Base-by-base conservation (phyloP, 176 grass and related monocot species). In the Eragrostis nindensis region DNA sequence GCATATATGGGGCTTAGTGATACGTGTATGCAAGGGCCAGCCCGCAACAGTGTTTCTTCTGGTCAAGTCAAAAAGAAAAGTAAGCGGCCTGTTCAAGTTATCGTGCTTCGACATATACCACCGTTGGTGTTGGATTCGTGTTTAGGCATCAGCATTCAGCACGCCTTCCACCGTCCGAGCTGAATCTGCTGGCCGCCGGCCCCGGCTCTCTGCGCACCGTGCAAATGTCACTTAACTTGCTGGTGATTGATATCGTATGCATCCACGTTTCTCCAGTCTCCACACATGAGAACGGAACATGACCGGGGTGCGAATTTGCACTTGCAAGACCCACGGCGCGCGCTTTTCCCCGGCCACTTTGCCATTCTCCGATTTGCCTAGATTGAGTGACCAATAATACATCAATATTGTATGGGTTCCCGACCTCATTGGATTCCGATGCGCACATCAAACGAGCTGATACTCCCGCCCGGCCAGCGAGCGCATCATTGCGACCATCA, bases 351-450 rank as follows among this genome's bases (percentile, higher is more conserved):
- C 10, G 49, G n/a, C 53, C 76, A 64, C 81, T 70, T 89, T 84
- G 55, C 32, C 46, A 18, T 32, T 41, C 25, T 67, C 66, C 17
- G 87, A 85, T 85, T 81, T 56, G 82, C 82, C 45, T 64, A 81
- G 76, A 76, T 89, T 27, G 56, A 71, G 71, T 30, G 87, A 76
- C 66, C 82, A 89, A 85, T 85, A 77, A 85, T 81, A 57, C 65
- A 59, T 0, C 47, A 81, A 76, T 85, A 76, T 89, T 89, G 36
- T 81, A 77, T 71, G 57, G 65, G 70, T 66, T 64, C 76, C 42
- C 11, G 26, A 40, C 59, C 54, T 64, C 63, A 27, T 48, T 40
- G 82, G 82, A 85, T 39, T 78, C 44, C 64, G 46, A 69, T 62
- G 64, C 62, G 71, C 73, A 48, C 55, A 79, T 74, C 42, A 84